Conservation (phyloP, 306 rosid species). For the Malus fusca region DNA sequence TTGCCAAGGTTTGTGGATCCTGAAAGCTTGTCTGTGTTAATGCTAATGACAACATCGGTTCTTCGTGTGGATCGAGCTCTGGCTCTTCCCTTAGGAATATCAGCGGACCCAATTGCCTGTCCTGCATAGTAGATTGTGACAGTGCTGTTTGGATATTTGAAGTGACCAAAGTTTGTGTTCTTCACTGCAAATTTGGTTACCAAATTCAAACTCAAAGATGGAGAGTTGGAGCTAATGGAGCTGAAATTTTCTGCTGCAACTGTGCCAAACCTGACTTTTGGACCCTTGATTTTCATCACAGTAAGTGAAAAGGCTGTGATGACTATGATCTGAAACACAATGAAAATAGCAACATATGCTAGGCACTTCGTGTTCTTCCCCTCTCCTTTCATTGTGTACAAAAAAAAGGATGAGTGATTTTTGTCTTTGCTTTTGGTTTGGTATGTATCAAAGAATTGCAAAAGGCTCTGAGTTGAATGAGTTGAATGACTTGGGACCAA, state of each 20-base stretch:
- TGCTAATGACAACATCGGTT: not conserved
- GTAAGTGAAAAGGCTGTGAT: constrained; percentile 36
- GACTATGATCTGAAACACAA: constrained; percentile 25
- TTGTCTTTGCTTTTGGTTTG: not conserved
- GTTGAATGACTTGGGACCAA: not conserved
- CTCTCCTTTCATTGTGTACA: constrained; percentile 3
- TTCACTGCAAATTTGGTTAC: constrained; percentile 14
- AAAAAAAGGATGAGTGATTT: not conserved
- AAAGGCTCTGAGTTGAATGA: constrained; percentile 2
- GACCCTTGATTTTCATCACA: constrained; percentile 40
- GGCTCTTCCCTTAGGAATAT: not conserved
- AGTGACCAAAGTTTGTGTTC: constrained; percentile 27
- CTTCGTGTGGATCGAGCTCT: constrained; percentile 15
- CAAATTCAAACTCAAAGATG: constrained; percentile 15
- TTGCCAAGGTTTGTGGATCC: not conserved
- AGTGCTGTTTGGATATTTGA: constrained; percentile 18
- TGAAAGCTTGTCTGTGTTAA: constrained; percentile 7
- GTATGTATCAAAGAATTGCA: not conserved
- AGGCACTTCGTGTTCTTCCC: constrained; percentile 18
- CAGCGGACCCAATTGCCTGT: constrained; percentile 10
- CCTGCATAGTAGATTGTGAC: constrained; percentile 14
- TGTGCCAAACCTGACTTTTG: constrained; percentile 12
- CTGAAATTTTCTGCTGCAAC: not conserved
- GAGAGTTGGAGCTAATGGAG: not conserved
- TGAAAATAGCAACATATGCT: constrained; percentile 34